Base-by-base conservation (phyloP, 1,284 basidiomycete species). In the Ceratobasidium theobromae region DNA sequence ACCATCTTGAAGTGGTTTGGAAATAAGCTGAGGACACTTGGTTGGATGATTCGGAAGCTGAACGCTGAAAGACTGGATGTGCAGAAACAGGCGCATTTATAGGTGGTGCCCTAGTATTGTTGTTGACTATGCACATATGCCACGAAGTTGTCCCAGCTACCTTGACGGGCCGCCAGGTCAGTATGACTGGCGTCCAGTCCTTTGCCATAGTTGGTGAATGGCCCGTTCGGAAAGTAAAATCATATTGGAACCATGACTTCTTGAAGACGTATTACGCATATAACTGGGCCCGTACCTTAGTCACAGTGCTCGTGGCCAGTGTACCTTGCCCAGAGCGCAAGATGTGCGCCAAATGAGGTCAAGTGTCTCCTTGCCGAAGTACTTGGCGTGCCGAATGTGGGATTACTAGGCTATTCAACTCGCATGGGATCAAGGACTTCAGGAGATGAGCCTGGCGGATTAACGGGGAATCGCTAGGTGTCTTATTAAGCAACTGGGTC, bases 1-100 rank as follows among this genome's bases (percentile, higher is more conserved):
- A 62, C 23, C 58, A 62, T 62, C 32, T n/a, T 51, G 45, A 49
- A 27, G 32, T 12, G 27, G n/a, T 49, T 49, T 18, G 25, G 23
- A 23, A 16, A 14, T 8, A 14, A 23, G 48, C 14, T 23, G 48
- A 49, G n/a, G 48, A 49, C 16, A 49, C 21, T 16, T 49, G 48
- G 18, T 49, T 46, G 16, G 6, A 38, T 6, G 35, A 38, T 38
- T 38, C 8, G 8, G 35, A 38, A 18, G 32, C n/a, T 33, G 51
- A 32, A 30, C 30, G 51, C 51, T 33, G 28, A n/a, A 16, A 25
- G 35, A 27, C 27, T 21, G 27, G 28, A 12, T 28, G n/a, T 18
- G n/a, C 48, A 12, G 43, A 18, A 53, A 4, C 11, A 33, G 30
- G 16, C 16, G 4, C n/a, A 21, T 53, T 35, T 53, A 35, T 53